Evolutionary conservation across 2,329 filamentous ascomycete genomes (phyloP).

Genomic region (Pleoardoris graminearum): DNA sequence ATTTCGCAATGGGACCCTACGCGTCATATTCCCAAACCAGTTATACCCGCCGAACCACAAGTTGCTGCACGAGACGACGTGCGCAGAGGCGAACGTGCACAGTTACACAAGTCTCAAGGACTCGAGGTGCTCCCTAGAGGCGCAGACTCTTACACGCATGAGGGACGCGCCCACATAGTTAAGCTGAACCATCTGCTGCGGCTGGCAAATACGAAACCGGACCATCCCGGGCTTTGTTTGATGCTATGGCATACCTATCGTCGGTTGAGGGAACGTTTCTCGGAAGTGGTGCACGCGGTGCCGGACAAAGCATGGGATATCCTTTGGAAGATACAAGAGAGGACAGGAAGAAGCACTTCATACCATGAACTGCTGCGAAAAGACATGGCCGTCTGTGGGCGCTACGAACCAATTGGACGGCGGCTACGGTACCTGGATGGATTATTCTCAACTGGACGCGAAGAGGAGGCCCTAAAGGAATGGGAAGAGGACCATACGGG

Average conservation of each 20-base stretch:
- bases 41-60: background rate
- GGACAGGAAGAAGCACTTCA: background rate
- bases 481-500: slow-evolving; percentile 35
- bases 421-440: slow-evolving; percentile 31
- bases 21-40: slow-evolving; percentile 8
- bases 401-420: slow-evolving; percentile 23
- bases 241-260: slow-evolving; percentile 39
- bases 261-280: slow-evolving; percentile 22
- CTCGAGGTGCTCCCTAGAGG: background rate
- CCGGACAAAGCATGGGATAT: slow-evolving; percentile 39
- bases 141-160: background rate
- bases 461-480: slow-evolving; percentile 32
- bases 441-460: slow-evolving; percentile 29
- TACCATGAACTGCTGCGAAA: slow-evolving; percentile 27
- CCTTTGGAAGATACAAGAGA: slow-evolving; percentile 36
- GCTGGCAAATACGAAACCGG: slow-evolving; percentile 6
- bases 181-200: background rate
- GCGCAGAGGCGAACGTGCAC: slow-evolving; percentile 13
- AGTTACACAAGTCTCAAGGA: slow-evolving; percentile 13
- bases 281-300: slow-evolving; percentile 22
- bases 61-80: slow-evolving; percentile 2
- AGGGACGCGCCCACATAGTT: background rate
- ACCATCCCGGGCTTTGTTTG: slow-evolving; percentile 5
- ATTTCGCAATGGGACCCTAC: slow-evolving; percentile 34
- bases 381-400: slow-evolving; percentile 31